Percentiles rank a stretch among this genome's conserved stretches.
Conservation (phyloP, 108 stramenopile genomes). For the Nitzschia putrida region DNA sequence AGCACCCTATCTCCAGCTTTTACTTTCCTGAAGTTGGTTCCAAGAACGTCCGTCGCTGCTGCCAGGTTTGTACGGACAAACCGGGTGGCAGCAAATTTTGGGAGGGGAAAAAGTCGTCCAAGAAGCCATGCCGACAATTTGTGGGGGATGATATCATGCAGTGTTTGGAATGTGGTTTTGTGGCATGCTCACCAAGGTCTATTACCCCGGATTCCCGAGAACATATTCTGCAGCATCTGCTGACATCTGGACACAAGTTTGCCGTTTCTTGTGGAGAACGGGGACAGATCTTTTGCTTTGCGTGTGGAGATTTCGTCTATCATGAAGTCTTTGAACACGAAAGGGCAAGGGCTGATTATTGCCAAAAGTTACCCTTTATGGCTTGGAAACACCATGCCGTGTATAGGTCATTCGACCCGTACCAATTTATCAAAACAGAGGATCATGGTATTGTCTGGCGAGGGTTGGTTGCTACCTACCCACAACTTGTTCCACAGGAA, state of each 20-base stretch:
- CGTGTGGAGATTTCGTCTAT: conserved; percentile 69
- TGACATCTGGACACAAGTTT: conserved; percentile 69
- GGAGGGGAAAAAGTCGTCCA: conserved; percentile 5
- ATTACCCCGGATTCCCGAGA: conserved; percentile 33
- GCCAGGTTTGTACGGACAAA: background rate
- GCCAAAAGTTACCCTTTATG: conserved; percentile 48
- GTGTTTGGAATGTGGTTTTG: conserved; percentile 71
- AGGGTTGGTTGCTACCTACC: conserved; percentile 75
- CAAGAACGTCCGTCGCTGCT: background rate
- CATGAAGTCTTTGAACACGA: conserved; percentile 80
- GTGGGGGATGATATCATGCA: conserved; percentile 68
- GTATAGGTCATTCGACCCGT: conserved; percentile 71
- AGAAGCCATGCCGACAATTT: conserved; percentile 2
- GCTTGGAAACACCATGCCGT: conserved; percentile 60
- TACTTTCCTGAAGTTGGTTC: conserved; percentile 3
- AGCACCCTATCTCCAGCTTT: background rate
- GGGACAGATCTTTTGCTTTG: conserved; percentile 70
- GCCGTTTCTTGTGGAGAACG: conserved; percentile 67
- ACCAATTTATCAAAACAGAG: conserved; percentile 57
- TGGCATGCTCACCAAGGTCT: conserved; percentile 57
- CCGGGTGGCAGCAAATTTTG: background rate
- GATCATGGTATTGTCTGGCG: conserved; percentile 78
- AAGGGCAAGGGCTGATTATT: conserved; percentile 59
- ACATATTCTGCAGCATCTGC: conserved; percentile 63
- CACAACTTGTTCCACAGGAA: conserved; percentile 54